A percentile compares a stretch with the other conserved stretches of the same genome.
Evolutionary conservation across 2,329 filamentous ascomycete species (phyloP).

Genomic region (Sporothrix euskadiensis): DNA sequence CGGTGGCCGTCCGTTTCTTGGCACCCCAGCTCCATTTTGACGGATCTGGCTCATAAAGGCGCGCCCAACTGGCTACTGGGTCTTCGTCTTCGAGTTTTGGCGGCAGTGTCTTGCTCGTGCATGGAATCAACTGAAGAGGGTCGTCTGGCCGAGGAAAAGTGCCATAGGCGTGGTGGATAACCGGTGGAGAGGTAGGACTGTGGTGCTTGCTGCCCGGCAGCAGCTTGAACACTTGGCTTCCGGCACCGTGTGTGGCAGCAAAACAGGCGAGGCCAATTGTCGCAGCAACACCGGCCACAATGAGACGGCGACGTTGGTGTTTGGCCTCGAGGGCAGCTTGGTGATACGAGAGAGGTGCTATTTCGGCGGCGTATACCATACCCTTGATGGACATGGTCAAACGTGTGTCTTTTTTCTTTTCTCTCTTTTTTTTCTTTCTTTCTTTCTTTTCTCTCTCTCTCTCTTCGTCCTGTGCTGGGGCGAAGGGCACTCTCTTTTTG

Average conservation of each 20-base stretch:
- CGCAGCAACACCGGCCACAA: neutral
- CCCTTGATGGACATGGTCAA: neutral
- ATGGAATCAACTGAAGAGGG: slow-evolving; percentile 51
- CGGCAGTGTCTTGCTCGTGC: slow-evolving; percentile 45
- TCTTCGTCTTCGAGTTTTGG: slow-evolving; percentile 46
- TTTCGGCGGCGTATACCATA: neutral
- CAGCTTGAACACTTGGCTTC: neutral
- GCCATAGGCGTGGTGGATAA: slow-evolving; percentile 33
- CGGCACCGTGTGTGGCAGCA: neutral
- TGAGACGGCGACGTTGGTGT: slow-evolving; percentile 1
- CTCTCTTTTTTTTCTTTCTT: neutral
- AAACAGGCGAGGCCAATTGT: neutral
- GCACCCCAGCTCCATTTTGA: slow-evolving; percentile 50
- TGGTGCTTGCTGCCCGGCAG: neutral
- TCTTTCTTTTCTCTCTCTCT: neutral
- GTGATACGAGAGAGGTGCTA: neutral
- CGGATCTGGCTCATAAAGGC: slow-evolving; percentile 48
- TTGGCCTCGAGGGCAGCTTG: neutral
- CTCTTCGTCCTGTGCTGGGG: no score
- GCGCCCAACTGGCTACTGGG: slow-evolving; percentile 44
- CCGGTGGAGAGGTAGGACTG: neutral
- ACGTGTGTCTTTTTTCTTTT: no score
- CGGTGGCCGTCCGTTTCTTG: neutral
- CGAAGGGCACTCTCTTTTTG: neutral
- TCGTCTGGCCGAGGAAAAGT: slow-evolving; percentile 47